Base-by-base conservation (phyloP, 768 basidiomycete genomes). In the Ramaria rubella region DNA sequence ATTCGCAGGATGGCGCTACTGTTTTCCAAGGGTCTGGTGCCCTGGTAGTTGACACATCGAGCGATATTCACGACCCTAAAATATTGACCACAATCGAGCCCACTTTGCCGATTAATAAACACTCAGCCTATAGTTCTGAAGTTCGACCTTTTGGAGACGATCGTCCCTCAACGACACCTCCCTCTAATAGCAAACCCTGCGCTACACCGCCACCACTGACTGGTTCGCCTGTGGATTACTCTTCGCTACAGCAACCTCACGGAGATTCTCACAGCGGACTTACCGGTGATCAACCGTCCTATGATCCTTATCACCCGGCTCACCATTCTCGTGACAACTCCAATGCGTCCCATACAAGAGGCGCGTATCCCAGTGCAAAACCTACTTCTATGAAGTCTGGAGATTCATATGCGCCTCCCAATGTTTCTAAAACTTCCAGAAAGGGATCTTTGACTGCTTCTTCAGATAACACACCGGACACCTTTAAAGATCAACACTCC, bases 321-420 rank as follows among this genome's bases (percentile, higher is more conserved):
- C 50, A 59, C 64, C 36, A 63, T 70, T 46, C 66, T 46, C 58
- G 58, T 58, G 56, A 44, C 45, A 52, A 58, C 55, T 26, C 60
- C 60, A 31, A 36, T 55, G 24, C 49, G 59, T 11, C 62, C 64
- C 23, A 63, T 40, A 68, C 65, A 42, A 73, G 77, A 31, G 77
- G 79, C 29, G 24, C 31, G 8, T 17, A 33, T n/a, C 24, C 49
- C 17, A 31, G 14, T 33, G 12, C 33, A 48, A 14, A 24, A 24
- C 7, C 21, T 27, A 9, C 46, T 12, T 51, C 49, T 29, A 17
- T n/a, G 11, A 48, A 31, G 12, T 5, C 2, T 51, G 31, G 49
- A 31, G 33, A 34, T 23, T 7, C 49, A n/a, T 51, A 51, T 30
- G 30, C 29, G 17, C 33, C 49, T n/a, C 29, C 49, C 8, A 51